Base-by-base conservation (phyloP, 1,284 basidiomycete species). In the Ganoderma boninense region DNA sequence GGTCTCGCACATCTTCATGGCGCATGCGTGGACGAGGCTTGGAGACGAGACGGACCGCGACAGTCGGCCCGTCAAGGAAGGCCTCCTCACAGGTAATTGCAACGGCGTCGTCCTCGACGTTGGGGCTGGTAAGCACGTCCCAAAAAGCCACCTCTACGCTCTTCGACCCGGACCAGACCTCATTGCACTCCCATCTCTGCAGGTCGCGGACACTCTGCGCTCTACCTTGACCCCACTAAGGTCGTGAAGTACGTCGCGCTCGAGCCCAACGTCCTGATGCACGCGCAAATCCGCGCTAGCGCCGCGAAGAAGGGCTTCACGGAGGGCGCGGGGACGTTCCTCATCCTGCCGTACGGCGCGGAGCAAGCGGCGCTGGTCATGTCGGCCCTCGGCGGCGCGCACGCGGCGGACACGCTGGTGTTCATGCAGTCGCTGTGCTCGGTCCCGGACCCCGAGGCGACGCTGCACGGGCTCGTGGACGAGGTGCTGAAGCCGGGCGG, bases 181-280 rank as follows among this genome's bases (percentile, higher is more conserved):
- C 26, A 26, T 6, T n/a, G 1, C 23, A 49, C n/a, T 49, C 16
- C n/a, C 46, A 8, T 49, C 16, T 49, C 46, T n/a, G 11, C 64
- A 91, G 91, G 90, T 0, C 82, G 87, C 67, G 92, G 92, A 0
- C 90, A 92, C 76, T 87, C 86, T 0, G 81, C 84, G 8, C 81
- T 82, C 16, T 93, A 93, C 74, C 84, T 94, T 43, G 84, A 92
- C 71, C 81, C 76, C n/a, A 71, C 73, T 1, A 82, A 80, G 49
- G 89, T 93, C 40, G 86, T 86, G 0, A 87, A 83, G 76, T 93
- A 93, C 73, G 80, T 92, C 64, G 92, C 91, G 0, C 78, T 94
- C 14, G 92, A 93, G 75, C 91, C 92, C 14, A 93, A 92, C 74
- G 65, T 71, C 4, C 79, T 80, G 70, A 92, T 93, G 90, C 91